Conservation (phyloP, 495 filamentous ascomycete species). For the Acidiella bohemica region DNA sequence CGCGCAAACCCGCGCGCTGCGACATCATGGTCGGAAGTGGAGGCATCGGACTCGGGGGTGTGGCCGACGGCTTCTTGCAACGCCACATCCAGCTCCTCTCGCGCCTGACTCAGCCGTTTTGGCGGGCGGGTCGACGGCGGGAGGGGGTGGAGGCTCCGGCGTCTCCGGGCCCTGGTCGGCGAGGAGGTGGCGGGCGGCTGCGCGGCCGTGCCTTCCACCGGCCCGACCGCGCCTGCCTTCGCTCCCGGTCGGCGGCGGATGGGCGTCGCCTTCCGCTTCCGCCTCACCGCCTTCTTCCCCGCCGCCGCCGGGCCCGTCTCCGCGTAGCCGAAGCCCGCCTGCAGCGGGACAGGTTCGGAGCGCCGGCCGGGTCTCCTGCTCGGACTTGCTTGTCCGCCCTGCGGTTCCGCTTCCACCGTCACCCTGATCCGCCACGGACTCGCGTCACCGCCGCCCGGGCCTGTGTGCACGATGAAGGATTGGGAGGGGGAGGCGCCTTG, state of each 20-base stretch:
- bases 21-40: neutral
- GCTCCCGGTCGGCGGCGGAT: constrained; percentile 4
- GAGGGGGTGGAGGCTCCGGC: constrained; percentile 1
- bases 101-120: constrained; percentile 9
- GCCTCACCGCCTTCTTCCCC: constrained; percentile 17
- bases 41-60: neutral
- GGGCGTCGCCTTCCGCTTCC: constrained; percentile 25
- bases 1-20: no score
- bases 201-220: constrained; percentile 1
- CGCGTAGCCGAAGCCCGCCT: no score
- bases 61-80: constrained; percentile 12
- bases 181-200: neutral
- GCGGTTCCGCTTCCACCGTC: constrained; percentile 30
- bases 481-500: constrained; percentile 23
- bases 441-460: constrained; percentile 11
- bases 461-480: constrained; percentile 27
- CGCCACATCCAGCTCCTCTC: constrained; percentile 14
- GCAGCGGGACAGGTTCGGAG: constrained; percentile 1
- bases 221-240: neutral
- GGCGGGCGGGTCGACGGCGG: neutral
- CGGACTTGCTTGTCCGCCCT: constrained; percentile 17
- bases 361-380: constrained; percentile 3
- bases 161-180: neutral
- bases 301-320: no score
- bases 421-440: constrained; percentile 32